phyloP scores from a whole-genome alignment of 768 basidiomycete species.

The Russula brevipes region DNA sequence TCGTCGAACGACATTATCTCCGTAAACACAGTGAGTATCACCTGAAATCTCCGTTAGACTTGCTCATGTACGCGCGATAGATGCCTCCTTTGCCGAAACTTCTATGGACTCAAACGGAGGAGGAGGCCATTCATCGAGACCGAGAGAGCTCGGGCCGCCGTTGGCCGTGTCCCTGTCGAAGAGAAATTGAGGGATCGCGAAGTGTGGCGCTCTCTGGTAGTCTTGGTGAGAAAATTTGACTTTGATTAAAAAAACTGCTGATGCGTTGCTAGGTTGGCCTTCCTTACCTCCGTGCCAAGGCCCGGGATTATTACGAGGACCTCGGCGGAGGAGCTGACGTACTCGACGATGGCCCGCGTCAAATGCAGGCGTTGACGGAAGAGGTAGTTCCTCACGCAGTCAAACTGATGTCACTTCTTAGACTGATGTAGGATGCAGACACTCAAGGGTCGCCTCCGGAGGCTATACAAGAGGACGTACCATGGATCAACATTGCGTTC shows the following conservation, averaged over 20 bases:
- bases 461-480: constrained; percentile 67
- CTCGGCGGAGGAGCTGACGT: constrained; percentile 81
- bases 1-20: constrained; percentile 89
- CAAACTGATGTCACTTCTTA: constrained; percentile 8
- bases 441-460: constrained; percentile 47
- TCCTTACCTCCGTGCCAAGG: constrained; percentile 85
- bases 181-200: constrained; percentile 65
- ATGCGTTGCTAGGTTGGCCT: constrained; percentile 59
- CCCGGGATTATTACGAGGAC: constrained; percentile 85
- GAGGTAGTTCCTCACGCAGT: constrained; percentile 38
- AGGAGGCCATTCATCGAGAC: constrained; percentile 65
- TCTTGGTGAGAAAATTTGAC: constrained; percentile 55
- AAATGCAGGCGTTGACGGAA: constrained; percentile 45
- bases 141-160: constrained; percentile 60
- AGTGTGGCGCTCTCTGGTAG: constrained; percentile 68
- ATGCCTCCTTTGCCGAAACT: constrained; percentile 94
- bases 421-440: constrained; percentile 35
- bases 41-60: neutral
- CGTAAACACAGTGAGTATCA: constrained; percentile 65
- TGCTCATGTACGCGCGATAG: constrained; percentile 38
- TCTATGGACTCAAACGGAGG: constrained; percentile 86
- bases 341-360: constrained; percentile 44
- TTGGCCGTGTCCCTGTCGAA: constrained; percentile 56
- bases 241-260: neutral
- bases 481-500: constrained; percentile 70